Conservation (phyloP, 345 rosid genomes). For the Salix viminalis region DNA sequence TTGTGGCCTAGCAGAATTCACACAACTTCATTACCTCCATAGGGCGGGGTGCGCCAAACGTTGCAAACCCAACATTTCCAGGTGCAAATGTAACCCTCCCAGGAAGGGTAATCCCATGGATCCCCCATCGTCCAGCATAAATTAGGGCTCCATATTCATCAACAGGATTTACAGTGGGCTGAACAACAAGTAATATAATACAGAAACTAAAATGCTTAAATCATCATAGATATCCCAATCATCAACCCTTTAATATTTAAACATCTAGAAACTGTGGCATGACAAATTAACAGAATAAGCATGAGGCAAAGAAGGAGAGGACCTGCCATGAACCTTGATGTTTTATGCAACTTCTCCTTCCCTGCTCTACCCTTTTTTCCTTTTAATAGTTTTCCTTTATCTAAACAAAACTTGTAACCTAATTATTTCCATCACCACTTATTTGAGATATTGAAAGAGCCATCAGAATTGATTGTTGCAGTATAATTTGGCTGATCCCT, state of each 20-base stretch:
- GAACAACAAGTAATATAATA: conserved; percentile 19
- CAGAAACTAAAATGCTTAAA: background rate
- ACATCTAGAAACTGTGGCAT: background rate
- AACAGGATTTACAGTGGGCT: conserved; percentile 63
- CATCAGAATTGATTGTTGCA: too few relatives aligned
- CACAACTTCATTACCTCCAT: conserved; percentile 49
- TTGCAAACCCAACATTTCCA: conserved; percentile 84
- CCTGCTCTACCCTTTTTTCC: too few relatives aligned
- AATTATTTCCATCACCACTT: too few relatives aligned
- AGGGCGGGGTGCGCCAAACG: conserved; percentile 92
- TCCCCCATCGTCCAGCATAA: conserved; percentile 95
- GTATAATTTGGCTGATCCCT: too few relatives aligned
- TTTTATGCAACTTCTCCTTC: background rate
- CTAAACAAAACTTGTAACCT: too few relatives aligned
- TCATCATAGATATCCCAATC: background rate
- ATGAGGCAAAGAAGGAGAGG: background rate
- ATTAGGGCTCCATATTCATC: conserved; percentile 85
- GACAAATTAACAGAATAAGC: background rate
- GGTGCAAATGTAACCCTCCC: conserved; percentile 98
- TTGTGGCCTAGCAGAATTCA: background rate
- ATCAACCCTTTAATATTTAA: background rate
- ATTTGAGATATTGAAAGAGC: too few relatives aligned
- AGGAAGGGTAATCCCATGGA: conserved; percentile 74
- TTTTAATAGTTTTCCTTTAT: too few relatives aligned
- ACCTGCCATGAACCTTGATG: background rate